Evolutionary conservation across 495 filamentous ascomycete genomes (phyloP).

Genomic region (Aspergillus leporis): DNA sequence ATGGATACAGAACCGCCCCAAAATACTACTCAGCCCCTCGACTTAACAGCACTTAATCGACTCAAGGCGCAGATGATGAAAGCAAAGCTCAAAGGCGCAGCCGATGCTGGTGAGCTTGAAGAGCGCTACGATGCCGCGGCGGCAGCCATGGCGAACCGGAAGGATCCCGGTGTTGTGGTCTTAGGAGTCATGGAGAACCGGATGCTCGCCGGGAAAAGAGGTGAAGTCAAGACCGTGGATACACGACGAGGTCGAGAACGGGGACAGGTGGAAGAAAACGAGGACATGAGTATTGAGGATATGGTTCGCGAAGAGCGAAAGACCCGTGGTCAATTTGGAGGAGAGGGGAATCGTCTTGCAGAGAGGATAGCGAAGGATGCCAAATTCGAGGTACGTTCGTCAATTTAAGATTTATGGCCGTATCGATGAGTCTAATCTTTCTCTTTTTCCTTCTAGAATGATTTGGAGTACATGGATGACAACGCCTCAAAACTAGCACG

Average conservation of each 20-base stretch:
- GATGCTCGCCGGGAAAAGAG: conserved; percentile 71
- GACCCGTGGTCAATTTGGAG: conserved; percentile 74
- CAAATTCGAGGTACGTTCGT: conserved; percentile 69
- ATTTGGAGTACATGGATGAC: conserved; percentile 96
- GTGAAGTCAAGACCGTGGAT: conserved; percentile 72
- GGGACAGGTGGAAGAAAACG: conserved; percentile 81
- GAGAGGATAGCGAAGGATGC: conserved; percentile 90
- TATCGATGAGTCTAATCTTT: neutral
- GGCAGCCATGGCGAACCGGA: conserved; percentile 56
- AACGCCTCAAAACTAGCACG: conserved; percentile 91
- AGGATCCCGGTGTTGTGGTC: conserved; percentile 68
- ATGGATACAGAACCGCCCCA: conserved; percentile 44
- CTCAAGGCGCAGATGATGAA: conserved; percentile 93
- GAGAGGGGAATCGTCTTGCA: conserved; percentile 79
- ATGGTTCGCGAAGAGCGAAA: conserved; percentile 93
- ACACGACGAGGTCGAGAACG: conserved; percentile 79
- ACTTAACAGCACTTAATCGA: conserved; percentile 80
- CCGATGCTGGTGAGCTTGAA: conserved; percentile 78
- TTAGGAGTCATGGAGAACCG: conserved; percentile 86
- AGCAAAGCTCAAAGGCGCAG: conserved; percentile 75
- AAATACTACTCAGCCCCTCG: conserved; percentile 51
- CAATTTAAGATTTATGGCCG: neutral
- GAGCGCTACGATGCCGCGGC: conserved; percentile 77
- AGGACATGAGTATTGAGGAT: conserved; percentile 93
- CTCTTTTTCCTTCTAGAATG: conserved; percentile 52